Evolutionary conservation across 495 filamentous ascomycete genomes (phyloP), one percentile per base, ranked within the genome.

Genomic region (Penicillium daleae): DNA sequence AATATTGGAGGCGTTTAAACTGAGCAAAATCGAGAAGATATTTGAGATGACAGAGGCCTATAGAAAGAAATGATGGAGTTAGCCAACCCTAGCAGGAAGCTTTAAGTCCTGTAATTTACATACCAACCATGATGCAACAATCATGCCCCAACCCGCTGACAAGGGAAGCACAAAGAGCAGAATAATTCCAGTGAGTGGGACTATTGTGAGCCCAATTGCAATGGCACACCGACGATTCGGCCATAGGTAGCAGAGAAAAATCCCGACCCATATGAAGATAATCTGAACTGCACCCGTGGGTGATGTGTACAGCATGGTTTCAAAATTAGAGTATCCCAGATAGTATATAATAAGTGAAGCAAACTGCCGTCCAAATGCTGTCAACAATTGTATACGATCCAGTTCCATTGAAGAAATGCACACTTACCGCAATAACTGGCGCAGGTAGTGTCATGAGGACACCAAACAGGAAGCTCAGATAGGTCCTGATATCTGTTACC

Each of bases 401-500:
- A 33, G 32, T 7, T 33, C 32, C 32, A 33, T 33, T 33, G 32
- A 9, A 33, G 4, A 33, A 33, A 4, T 33, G 32, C 32, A 33
- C 32, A 33, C 32, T 33, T 33, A 33, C 32, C 32, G 62, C 69
- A 29, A 71, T 40, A 33, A 72, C 69, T 17, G 67, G 62, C 1
- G 65, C 64, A 31, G 67, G 63, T 65, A 72, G 61, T 2, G 66
- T 72, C 17, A 71, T 61, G 22, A 72, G 49, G 9, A 74, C 59
- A 67, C 85, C 88, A 65, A 88, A 82, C 29, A 83, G 66, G 44
- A 83, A 83, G 22, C 87, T 77, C 1, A 85, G 32, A 33, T 33
- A 62, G 6, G 32, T 9, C 32, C 32, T 33, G 10, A 33, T 33
- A 33, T 33, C 32, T 9, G 4, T 33, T 1, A 9, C 32, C 1